Base-by-base conservation (phyloP, 129 eudicot species). In the Tagetes erecta region DNA sequence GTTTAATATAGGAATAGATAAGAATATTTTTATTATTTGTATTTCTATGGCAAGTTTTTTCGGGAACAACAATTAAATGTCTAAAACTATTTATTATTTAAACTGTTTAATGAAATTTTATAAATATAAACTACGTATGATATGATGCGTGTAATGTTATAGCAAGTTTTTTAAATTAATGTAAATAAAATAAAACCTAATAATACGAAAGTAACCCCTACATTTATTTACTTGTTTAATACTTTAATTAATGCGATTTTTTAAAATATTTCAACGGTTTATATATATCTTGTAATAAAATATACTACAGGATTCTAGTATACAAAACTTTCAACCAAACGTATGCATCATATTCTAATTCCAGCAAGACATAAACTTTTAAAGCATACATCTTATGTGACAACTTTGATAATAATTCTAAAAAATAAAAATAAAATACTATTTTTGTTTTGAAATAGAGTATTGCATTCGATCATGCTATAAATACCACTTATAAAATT, bases 341-440 rank as follows among this genome's bases (percentile, higher is more conserved):
- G 45, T 70, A 38, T 52, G 38, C 75, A 37, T 27, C 52, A 6
- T 39, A 52, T 53, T 66, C 20, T 66, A 66, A 49, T 44, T 44
- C 11, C 42, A 20, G 27, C 27, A 47, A 46, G 47, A 10, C 9
- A 10, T 67, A 67, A 67, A 7, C 27, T 8, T 12, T 30, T 27
- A 5, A n/a, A 49, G 1, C 9, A 47, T 6, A 47, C 5, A 55
- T 27, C 1, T 38, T 71, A 71, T 27, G 56, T 39, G 66, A 64
- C 39, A 53, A 56, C 67, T 53, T 53, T 71, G 52, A 50, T 36
- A 37, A 36, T 27, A 64, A 71, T 52, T 52, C 49, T 56, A 8
- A 38, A 51, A 52, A 20, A 20, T 20, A 20, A 20, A 52, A 51
- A n/a, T 1, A n/a, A 9, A 71, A 70, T 8, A 1, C 6, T 11